These are phyloP conservation scores for Pilobolus umbonatus DNA, from an alignment of 192 early-diverging fungal genomes.

Conservation along the genomic window DNA sequence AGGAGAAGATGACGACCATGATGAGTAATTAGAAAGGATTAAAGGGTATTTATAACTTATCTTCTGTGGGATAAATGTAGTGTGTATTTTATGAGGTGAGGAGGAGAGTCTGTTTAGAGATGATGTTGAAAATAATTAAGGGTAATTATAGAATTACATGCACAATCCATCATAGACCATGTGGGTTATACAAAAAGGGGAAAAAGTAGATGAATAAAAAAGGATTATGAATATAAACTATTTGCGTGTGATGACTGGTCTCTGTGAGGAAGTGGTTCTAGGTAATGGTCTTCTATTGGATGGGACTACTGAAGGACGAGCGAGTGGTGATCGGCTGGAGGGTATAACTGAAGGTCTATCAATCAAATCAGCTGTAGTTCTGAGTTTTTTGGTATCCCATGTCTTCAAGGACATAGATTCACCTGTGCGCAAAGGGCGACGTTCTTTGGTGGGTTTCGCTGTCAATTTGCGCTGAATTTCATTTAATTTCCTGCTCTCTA, in stretches of 20 bases:
- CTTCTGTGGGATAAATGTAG: no score
- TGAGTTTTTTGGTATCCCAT: no score
- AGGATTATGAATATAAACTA: not conserved
- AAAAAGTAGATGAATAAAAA: not conserved
- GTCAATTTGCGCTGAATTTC: no score
- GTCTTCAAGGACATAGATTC: no score
- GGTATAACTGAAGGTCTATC: constrained; percentile 15
- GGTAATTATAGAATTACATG: not conserved
- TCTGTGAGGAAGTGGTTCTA: not conserved
- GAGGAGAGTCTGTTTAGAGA: not conserved
- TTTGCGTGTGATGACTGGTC: constrained; percentile 7
- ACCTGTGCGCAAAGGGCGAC: no score
- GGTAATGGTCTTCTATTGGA: not conserved
- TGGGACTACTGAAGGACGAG: not conserved
- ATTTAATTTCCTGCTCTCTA: no score
- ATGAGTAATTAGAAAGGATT: no score
- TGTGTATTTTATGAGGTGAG: not conserved
- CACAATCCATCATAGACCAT: not conserved
- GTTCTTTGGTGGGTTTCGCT: no score
- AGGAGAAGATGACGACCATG: no score
- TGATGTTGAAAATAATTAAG: constrained; percentile 1
- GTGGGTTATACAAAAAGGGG: constrained; percentile 14
- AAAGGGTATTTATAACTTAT: no score
- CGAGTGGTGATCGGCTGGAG: constrained; percentile 2
- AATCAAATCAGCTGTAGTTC: no score